Evolutionary conservation across 1,284 basidiomycete species (phyloP).

Genomic region (Sanghuangporus sanghuang): DNA sequence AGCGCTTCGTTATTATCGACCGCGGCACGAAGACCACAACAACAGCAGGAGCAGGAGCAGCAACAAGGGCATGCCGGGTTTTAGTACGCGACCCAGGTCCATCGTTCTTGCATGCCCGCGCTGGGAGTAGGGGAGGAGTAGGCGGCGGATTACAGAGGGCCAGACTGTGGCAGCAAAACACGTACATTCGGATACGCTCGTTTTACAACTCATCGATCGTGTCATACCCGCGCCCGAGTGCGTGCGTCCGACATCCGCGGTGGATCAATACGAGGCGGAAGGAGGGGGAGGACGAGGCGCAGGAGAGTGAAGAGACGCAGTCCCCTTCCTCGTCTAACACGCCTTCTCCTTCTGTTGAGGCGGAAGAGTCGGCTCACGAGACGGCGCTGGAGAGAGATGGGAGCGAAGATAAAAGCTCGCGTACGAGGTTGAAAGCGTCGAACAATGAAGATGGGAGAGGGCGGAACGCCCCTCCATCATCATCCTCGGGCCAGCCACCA

Average conservation of each 20-base stretch:
- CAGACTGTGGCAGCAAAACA: neutral
- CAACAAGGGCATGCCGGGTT: slow-evolving; percentile 12
- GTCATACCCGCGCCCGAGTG: slow-evolving; percentile 20
- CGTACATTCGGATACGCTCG: slow-evolving; percentile 5
- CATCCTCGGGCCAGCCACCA: slow-evolving; percentile 25
- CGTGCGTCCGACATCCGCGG: slow-evolving; percentile 24
- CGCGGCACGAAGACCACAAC: slow-evolving; percentile 3
- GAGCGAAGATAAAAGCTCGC: slow-evolving; percentile 2
- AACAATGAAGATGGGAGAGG: slow-evolving; percentile 20
- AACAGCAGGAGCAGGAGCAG: neutral
- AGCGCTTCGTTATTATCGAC: slow-evolving; percentile 1
- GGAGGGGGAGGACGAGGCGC: slow-evolving; percentile 7
- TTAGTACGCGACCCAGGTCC: slow-evolving; percentile 13
- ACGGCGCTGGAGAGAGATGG: slow-evolving; percentile 3
- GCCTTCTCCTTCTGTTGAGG: neutral
- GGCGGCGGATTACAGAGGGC: neutral
- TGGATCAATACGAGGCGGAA: slow-evolving; percentile 25
- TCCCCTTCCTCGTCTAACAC: neutral
- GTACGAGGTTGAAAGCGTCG: slow-evolving; percentile 19
- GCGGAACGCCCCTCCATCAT: slow-evolving; percentile 21
- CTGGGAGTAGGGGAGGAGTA: neutral
- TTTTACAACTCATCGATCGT: slow-evolving; percentile 14
- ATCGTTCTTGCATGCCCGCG: slow-evolving; percentile 2
- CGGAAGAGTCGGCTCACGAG: slow-evolving; percentile 10
- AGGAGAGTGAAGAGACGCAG: neutral